Conservation (phyloP, 2,329 filamentous ascomycete genomes). For the Tolypocladium tropicale region DNA sequence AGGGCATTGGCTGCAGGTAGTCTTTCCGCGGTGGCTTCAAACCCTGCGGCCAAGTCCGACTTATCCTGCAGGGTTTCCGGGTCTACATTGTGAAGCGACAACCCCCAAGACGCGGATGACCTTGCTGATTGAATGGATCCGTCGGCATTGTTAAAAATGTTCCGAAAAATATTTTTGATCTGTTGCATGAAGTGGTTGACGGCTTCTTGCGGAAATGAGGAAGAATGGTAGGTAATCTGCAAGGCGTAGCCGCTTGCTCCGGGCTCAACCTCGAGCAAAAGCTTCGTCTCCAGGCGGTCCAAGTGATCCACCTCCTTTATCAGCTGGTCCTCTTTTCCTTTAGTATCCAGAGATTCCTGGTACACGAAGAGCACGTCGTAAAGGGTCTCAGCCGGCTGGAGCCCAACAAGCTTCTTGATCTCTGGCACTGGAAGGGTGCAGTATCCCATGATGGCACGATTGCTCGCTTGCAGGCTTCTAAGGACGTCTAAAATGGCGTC, state of each 20-base stretch:
- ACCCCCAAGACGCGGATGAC: slow-evolving; percentile 15
- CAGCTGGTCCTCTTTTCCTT: slow-evolving; percentile 14
- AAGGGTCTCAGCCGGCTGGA: slow-evolving; percentile 45
- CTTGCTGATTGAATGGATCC: slow-evolving; percentile 5
- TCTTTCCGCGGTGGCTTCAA: slow-evolving; percentile 40
- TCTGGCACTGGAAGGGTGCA: slow-evolving; percentile 54
- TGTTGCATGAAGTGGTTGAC: slow-evolving; percentile 49
- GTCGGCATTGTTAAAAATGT: slow-evolving; percentile 17
- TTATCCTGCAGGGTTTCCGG: slow-evolving; percentile 21
- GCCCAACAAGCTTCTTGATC: slow-evolving; percentile 51
- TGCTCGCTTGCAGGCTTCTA: slow-evolving; percentile 51
- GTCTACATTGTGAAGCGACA: slow-evolving; percentile 39
- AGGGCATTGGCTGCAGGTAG: slow-evolving; percentile 50
- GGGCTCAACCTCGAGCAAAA: slow-evolving; percentile 71
- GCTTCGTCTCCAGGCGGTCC: slow-evolving; percentile 66
- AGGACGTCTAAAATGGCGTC: slow-evolving; percentile 50
- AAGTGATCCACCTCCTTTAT: slow-evolving; percentile 48
- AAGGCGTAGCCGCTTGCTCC: slow-evolving; percentile 26
- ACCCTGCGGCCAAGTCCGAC: slow-evolving; percentile 36
- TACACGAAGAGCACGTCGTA: slow-evolving; percentile 79
- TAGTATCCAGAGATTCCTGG: slow-evolving; percentile 55
- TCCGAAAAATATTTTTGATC: slow-evolving; percentile 39
- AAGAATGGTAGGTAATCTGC: slow-evolving; percentile 36
- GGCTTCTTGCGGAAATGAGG: slow-evolving; percentile 42
- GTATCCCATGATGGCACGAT: slow-evolving; percentile 55